Conservation (phyloP, 805 yeast species). For the Candida argentea region DNA sequence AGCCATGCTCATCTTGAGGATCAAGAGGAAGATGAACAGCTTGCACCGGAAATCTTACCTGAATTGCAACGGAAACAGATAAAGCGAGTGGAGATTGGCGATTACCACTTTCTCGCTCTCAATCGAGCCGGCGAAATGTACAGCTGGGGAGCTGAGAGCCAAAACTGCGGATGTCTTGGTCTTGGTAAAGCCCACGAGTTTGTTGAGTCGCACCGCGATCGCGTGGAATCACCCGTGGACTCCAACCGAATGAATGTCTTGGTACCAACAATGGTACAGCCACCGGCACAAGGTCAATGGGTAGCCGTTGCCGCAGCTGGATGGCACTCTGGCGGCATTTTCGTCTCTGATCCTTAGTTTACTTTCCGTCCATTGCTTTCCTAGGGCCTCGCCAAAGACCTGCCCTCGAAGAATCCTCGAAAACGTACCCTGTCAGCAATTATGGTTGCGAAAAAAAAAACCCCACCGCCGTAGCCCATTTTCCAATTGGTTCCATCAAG, state of each 20-base stretch:
- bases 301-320: constrained; percentile 65
- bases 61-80: constrained; percentile 40
- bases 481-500: too few species aligned
- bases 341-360: constrained; percentile 5
- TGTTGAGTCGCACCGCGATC: constrained; percentile 1
- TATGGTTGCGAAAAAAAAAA: too few species aligned
- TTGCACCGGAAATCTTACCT: constrained; percentile 21
- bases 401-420: too few species aligned
- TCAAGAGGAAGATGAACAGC: constrained; percentile 5
- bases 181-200: constrained; percentile 26
- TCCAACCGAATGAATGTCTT: constrained; percentile 16
- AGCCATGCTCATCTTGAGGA: constrained; percentile 6
- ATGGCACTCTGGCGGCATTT: constrained; percentile 69
- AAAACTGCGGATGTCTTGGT: constrained; percentile 62
- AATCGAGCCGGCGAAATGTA: constrained; percentile 44
- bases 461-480: too few species aligned
- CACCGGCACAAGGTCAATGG: constrained; percentile 35
- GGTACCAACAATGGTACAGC: constrained; percentile 23
- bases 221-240: constrained; percentile 18
- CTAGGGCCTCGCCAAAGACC: too few species aligned
- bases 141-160: constrained; percentile 62
- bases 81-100: constrained; percentile 56
- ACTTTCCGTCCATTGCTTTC: too few species aligned
- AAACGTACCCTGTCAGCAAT: too few species aligned
- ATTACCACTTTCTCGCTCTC: constrained; percentile 61